Evolutionary conservation across 179 eudicot genomes (phyloP).

Genomic region (Spinacia oleracea): DNA sequence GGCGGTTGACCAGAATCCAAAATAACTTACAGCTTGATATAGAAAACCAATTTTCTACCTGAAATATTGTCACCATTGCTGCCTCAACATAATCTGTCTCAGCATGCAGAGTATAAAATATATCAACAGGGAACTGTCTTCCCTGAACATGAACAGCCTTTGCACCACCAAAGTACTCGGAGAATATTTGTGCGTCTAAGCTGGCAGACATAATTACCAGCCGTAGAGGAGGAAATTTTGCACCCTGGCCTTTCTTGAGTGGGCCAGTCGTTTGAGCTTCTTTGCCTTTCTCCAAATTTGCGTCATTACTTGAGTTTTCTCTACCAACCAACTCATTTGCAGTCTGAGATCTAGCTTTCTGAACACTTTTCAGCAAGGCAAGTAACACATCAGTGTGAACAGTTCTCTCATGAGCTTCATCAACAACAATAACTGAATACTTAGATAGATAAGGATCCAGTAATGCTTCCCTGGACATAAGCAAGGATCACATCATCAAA

Average conservation of each 20-base stretch:
- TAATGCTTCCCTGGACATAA: constrained; percentile 80
- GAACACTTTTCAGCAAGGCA: constrained; percentile 83
- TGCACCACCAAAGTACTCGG: constrained; percentile 88
- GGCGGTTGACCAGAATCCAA: neutral
- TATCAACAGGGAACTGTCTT: constrained; percentile 88
- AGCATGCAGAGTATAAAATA: constrained; percentile 70
- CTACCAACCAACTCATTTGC: constrained; percentile 26
- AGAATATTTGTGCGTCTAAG: constrained; percentile 84
- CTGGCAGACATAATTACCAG: constrained; percentile 97
- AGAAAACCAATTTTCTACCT: constrained; percentile 44
- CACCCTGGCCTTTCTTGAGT: constrained; percentile 41
- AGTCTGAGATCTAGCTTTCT: constrained; percentile 61
- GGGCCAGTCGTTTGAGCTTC: constrained; percentile 28
- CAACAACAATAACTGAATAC: constrained; percentile 87
- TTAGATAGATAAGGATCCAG: constrained; percentile 83
- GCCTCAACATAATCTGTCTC: constrained; percentile 93
- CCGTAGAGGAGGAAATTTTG: constrained; percentile 64
- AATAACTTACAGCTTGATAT: neutral
- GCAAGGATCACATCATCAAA: constrained; percentile 29
- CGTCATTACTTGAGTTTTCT: constrained; percentile 33
- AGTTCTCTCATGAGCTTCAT: constrained; percentile 99
- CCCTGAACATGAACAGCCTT: constrained; percentile 93
- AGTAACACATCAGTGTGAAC: constrained; percentile 96
- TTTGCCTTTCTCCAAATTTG: constrained; percentile 35
- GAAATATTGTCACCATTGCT: constrained; percentile 82